phyloP scores from a whole-genome alignment of 2,329 filamentous ascomycete species.

The Phialemoniopsis sp. region DNA sequence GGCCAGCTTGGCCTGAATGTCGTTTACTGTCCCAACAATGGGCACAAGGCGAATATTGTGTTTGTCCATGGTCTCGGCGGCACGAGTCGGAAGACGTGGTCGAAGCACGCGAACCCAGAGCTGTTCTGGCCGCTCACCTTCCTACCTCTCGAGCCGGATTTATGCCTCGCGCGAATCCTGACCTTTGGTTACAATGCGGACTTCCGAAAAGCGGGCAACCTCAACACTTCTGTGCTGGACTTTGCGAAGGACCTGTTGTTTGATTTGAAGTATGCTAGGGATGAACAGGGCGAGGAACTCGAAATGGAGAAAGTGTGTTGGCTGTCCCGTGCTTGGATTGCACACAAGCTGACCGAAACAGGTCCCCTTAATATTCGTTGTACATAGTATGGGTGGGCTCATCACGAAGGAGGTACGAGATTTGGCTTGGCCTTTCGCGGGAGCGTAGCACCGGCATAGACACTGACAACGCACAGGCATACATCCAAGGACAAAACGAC shows the following conservation, averaged over 20 bases:
- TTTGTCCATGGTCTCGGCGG: constrained; percentile 29
- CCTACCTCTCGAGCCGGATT: constrained; percentile 20
- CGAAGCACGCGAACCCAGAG: constrained; percentile 14
- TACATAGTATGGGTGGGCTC: constrained; percentile 2
- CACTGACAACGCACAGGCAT: no score
- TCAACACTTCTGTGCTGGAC: constrained; percentile 7
- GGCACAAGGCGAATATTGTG: constrained; percentile 14
- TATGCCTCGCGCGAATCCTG: constrained; percentile 18
- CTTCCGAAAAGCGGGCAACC: constrained; percentile 10
- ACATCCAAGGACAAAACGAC: constrained; percentile 14
- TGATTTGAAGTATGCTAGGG: constrained; percentile 11
- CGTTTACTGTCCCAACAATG: no score
- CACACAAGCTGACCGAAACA: no score
- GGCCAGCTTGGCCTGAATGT: no score
- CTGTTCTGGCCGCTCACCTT: constrained; percentile 24
- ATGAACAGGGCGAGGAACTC: constrained; percentile 5
- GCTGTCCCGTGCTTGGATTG: no score
- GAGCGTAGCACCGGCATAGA: no score
- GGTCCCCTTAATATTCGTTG: constrained; percentile 1
- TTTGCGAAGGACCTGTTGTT: constrained; percentile 17
- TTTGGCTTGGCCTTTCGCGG: no score
- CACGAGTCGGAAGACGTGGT: constrained; percentile 23
- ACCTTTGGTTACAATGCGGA: constrained; percentile 27
- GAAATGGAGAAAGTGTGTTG: no score
- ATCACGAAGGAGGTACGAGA: not conserved